Conservation (phyloP, 768 basidiomycete genomes). For the Glaciozyma martinii region DNA sequence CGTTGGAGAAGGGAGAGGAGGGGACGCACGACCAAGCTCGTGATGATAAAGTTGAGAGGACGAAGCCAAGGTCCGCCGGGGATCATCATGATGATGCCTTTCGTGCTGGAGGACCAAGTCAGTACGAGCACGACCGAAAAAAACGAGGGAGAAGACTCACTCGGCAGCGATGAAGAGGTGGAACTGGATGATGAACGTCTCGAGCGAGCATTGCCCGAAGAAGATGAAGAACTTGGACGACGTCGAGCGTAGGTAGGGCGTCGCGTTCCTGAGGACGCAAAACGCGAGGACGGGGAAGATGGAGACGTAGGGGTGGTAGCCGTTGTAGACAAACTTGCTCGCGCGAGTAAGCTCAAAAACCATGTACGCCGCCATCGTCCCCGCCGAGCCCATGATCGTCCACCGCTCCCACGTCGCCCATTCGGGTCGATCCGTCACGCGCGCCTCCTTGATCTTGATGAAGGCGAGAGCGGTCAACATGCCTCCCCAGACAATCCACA, state of each 20-base stretch:
- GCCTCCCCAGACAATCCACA: slow-evolving; percentile 79
- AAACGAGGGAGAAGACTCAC: slow-evolving; percentile 6
- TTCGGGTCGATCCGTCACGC: slow-evolving; percentile 57
- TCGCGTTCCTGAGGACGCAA: slow-evolving; percentile 67
- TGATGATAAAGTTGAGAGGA: slow-evolving; percentile 66
- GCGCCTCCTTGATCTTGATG: slow-evolving; percentile 65
- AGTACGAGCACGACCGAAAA: neutral
- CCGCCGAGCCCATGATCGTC: slow-evolving; percentile 47
- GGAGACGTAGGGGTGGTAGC: slow-evolving; percentile 73
- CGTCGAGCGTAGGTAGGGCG: slow-evolving; percentile 56
- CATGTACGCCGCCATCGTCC: slow-evolving; percentile 67
- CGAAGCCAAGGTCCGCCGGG: slow-evolving; percentile 61
- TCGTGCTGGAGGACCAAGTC: slow-evolving; percentile 10
- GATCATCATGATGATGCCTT: slow-evolving; percentile 60
- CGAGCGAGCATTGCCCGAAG: slow-evolving; percentile 76
- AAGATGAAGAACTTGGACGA: slow-evolving; percentile 65
- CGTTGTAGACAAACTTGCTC: slow-evolving; percentile 77
- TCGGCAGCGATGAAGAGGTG: slow-evolving; percentile 42
- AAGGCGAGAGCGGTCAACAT: slow-evolving; percentile 66
- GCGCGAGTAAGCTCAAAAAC: slow-evolving; percentile 66
- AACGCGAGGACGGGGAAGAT: slow-evolving; percentile 71
- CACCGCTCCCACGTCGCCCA: slow-evolving; percentile 54
- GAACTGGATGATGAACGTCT: slow-evolving; percentile 85
- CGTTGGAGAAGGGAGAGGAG: neutral
- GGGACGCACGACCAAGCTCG: slow-evolving; percentile 48